Evolutionary conservation across 164 flowering plant genomes (phyloP).

Genomic region (Kingdonia uniflora): DNA sequence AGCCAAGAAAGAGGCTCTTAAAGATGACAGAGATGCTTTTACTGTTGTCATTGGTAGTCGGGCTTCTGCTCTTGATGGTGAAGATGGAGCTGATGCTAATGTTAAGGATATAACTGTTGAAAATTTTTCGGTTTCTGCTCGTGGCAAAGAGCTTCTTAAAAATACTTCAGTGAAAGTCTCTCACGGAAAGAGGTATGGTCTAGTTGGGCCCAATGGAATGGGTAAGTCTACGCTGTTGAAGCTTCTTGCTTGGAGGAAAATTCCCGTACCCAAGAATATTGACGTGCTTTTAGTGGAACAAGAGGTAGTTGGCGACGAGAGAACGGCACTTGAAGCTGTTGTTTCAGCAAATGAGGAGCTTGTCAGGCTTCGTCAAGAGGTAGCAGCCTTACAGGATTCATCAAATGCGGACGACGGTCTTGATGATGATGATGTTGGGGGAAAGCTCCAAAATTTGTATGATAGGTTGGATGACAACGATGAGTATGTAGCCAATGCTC

Average conservation of each 20-base stretch:
- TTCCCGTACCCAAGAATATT: constrained; percentile 6
- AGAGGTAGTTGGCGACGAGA: constrained; percentile 7
- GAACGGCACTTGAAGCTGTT: constrained; percentile 4
- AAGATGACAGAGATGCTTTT: constrained; percentile 1
- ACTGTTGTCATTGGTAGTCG: background rate
- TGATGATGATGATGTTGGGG: constrained; percentile 3
- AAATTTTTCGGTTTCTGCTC: constrained; percentile 2
- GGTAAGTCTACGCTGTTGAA: constrained; percentile 3
- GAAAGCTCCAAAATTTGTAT: constrained; percentile 4
- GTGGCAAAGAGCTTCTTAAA: constrained; percentile 3
- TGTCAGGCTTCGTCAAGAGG: constrained; percentile 8
- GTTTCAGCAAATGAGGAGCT: constrained; percentile 9
- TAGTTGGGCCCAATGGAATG: constrained; percentile 1
- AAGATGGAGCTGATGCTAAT: constrained; percentile 6
- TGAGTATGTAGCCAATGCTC: constrained; percentile 5
- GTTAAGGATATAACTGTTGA: constrained; percentile 4
- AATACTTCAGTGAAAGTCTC: constrained; percentile 3
- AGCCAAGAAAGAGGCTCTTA: background rate
- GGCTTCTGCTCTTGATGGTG: constrained; percentile 1
- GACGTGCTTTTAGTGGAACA: constrained; percentile 7
- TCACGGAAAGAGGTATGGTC: constrained; percentile 7
- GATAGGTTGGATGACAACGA: background rate
- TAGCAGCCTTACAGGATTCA: background rate
- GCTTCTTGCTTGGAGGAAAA: constrained; percentile 9
- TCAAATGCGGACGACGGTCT: background rate